Percentiles rank a stretch among this genome's conserved stretches.
phyloP scores from a whole-genome alignment of 352 stramenopile genomes.

The Phytophthora palmivora region DNA sequence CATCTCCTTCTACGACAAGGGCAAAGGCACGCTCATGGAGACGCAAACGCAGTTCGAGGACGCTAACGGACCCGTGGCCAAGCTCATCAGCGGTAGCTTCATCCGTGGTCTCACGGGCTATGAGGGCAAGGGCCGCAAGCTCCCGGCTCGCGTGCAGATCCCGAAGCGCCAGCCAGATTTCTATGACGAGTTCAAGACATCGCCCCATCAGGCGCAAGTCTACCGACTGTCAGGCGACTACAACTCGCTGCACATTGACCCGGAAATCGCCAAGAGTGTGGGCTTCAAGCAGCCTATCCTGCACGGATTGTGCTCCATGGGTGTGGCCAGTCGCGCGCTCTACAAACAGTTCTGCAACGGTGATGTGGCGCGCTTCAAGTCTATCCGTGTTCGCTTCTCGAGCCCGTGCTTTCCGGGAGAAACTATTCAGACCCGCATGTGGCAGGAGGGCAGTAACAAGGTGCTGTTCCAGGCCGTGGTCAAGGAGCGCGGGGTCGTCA shows the following conservation, averaged over 20 bases:
- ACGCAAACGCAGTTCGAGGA: slow-evolving; percentile 85
- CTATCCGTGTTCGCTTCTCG: slow-evolving; percentile 89
- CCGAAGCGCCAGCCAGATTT: slow-evolving; percentile 77
- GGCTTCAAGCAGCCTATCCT: slow-evolving; percentile 91
- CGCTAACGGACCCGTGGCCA: slow-evolving; percentile 63
- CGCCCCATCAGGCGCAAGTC: slow-evolving; percentile 82
- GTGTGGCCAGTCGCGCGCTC: slow-evolving; percentile 79
- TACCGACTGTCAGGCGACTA: slow-evolving; percentile 96
- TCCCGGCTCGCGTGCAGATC: slow-evolving; percentile 76
- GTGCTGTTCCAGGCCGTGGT: slow-evolving; percentile 81
- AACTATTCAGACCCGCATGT: slow-evolving; percentile 88
- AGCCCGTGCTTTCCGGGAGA: slow-evolving; percentile 89
- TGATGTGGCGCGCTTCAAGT: slow-evolving; percentile 78
- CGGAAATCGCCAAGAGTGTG: slow-evolving; percentile 75
- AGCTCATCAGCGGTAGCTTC: slow-evolving; percentile 84
- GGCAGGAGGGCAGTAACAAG: slow-evolving; percentile 53
- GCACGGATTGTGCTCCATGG: slow-evolving; percentile 95
- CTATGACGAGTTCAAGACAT: slow-evolving; percentile 69
- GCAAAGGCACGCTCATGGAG: slow-evolving; percentile 86
- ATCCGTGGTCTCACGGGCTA: slow-evolving; percentile 83
- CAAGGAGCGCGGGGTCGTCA: slow-evolving; percentile 76
- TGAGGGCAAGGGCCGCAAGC: slow-evolving; percentile 67
- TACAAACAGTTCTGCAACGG: slow-evolving; percentile 83
- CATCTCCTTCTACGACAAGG: slow-evolving; percentile 88
- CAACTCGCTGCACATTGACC: slow-evolving; percentile 95